Conservation (phyloP, 148 eudicot species). For the Vaccinium corymbosum region DNA sequence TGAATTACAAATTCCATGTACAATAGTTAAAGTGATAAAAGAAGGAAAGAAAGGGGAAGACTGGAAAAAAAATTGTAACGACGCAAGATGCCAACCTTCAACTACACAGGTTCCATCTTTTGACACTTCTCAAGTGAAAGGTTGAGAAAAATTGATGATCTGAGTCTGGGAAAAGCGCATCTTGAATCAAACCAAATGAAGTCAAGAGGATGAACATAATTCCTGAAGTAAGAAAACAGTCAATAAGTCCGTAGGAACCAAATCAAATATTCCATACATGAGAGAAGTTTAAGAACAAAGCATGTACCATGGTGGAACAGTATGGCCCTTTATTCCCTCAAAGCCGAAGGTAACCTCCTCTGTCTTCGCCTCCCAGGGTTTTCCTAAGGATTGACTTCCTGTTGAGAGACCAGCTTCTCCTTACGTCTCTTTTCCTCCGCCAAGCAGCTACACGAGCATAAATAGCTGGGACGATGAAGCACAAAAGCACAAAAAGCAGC, state of each 20-base stretch:
- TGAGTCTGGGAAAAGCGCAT: not conserved
- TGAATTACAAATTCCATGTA: not conserved
- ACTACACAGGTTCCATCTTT: not conserved
- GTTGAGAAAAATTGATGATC: not conserved
- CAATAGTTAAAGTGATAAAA: not conserved
- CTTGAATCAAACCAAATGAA: constrained; percentile 7
- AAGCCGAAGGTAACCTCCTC: constrained; percentile 72
- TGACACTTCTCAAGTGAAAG: not conserved
- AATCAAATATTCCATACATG: not conserved
- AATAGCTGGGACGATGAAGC: constrained; percentile 61
- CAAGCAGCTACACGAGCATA: constrained; percentile 57
- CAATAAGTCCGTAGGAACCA: not conserved
- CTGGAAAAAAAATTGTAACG: not conserved
- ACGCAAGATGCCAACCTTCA: not conserved
- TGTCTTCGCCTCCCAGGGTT: constrained; percentile 34
- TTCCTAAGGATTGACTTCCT: constrained; percentile 49
- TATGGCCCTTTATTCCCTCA: constrained; percentile 23
- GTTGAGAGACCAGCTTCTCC: constrained; percentile 61
- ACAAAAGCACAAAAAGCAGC: constrained; percentile 60
- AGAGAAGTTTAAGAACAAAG: not conserved
- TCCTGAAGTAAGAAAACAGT: constrained; percentile 9
- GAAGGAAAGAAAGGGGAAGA: not conserved
- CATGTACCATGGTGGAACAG: constrained; percentile 8
- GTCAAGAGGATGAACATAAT: not conserved
- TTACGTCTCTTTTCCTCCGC: constrained; percentile 48